These are phyloP conservation scores for Colletotrichum tropicale DNA, from an alignment of 2,329 filamentous ascomycete species.

Conservation along the genomic window DNA sequence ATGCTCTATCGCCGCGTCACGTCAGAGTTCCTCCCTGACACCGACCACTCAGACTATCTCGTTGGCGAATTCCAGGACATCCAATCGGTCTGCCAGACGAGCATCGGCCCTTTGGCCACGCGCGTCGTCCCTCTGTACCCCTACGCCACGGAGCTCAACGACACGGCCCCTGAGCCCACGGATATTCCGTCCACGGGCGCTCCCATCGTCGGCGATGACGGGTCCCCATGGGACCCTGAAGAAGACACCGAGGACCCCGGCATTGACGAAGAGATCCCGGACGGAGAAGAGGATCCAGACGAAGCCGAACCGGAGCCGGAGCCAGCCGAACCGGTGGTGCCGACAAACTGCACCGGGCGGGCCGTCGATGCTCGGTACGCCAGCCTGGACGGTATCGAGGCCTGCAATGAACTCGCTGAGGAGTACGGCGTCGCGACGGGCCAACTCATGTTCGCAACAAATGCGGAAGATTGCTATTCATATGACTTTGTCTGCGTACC, in stretches of 20 bases:
- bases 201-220: background rate
- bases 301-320: background rate
- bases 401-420: background rate
- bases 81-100: slow-evolving; percentile 8
- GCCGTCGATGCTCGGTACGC: background rate
- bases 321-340: background rate
- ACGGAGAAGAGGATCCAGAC: background rate
- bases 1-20: background rate
- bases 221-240: background rate
- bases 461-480: background rate
- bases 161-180: background rate
- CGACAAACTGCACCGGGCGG: background rate
- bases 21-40: background rate
- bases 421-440: background rate
- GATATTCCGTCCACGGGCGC: background rate
- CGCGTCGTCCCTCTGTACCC: background rate
- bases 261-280: background rate
- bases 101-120: background rate
- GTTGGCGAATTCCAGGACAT: slow-evolving; percentile 2
- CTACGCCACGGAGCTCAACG: background rate
- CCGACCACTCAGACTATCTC: slow-evolving; percentile 1
- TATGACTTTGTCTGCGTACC: background rate
- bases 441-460: background rate
- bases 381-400: background rate
- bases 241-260: background rate